Evolutionary conservation across 1,139 yeast species (phyloP).

Genomic region (Suzukiozyma palmioleophila): DNA sequence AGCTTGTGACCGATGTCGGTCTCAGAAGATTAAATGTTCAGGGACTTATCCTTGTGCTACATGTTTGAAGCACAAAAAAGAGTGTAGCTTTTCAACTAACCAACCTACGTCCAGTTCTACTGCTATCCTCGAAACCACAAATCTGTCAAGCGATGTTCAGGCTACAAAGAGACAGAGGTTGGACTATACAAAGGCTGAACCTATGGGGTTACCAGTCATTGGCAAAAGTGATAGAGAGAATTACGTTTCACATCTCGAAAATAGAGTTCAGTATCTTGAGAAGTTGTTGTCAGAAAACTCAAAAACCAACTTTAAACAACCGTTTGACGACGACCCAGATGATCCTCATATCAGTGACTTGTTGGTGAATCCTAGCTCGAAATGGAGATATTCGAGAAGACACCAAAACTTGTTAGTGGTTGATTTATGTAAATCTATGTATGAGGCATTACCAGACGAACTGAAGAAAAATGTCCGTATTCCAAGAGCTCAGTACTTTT

Average conservation of each 20-base stretch:
- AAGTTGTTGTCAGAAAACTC: slow-evolving; percentile 21
- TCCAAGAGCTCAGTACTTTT: slow-evolving; percentile 59
- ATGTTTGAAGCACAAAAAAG: slow-evolving; percentile 41
- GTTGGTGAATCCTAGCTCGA: slow-evolving; percentile 24
- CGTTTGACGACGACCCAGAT: slow-evolving; percentile 14
- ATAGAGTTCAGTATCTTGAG: slow-evolving; percentile 39
- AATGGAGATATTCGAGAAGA: slow-evolving; percentile 50
- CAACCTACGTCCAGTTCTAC: slow-evolving; percentile 1
- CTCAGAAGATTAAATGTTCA: slow-evolving; percentile 59
- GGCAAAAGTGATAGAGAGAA: slow-evolving; percentile 11
- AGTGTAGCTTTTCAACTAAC: slow-evolving; percentile 28
- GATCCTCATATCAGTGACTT: slow-evolving; percentile 15
- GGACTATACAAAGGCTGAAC: slow-evolving; percentile 9
- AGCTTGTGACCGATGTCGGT: slow-evolving; percentile 60
- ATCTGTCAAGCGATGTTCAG: slow-evolving; percentile 1
- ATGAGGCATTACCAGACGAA: slow-evolving; percentile 34
- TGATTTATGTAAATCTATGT: slow-evolving; percentile 40
- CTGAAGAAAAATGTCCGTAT: slow-evolving; percentile 34
- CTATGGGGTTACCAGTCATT: slow-evolving; percentile 19
- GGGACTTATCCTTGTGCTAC: slow-evolving; percentile 53
- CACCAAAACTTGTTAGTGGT: slow-evolving; percentile 47
- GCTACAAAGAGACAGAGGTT: slow-evolving; percentile 9
- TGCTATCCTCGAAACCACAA: neutral
- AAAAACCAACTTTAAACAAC: slow-evolving; percentile 13
- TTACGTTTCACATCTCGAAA: slow-evolving; percentile 35